These are phyloP conservation scores for Coprinopsis sp. DNA, from an alignment of 768 basidiomycete genomes.

Conservation along the genomic window DNA sequence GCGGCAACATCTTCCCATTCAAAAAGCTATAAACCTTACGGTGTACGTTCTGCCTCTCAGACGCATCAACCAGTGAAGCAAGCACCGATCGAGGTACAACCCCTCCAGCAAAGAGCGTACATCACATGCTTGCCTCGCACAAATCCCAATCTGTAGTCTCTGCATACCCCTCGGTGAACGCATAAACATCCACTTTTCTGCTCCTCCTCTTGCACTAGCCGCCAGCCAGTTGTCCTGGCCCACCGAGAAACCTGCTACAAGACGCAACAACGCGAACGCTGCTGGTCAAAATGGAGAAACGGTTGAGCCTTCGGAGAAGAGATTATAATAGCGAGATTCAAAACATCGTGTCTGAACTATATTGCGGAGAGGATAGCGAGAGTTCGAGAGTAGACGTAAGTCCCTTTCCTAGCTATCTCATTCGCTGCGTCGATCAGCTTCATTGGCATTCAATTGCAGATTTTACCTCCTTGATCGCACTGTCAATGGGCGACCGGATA, in stretches of 20 bases:
- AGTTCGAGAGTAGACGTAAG: constrained; percentile 48
- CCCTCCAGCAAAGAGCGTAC: too few species aligned
- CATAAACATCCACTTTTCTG: too few species aligned
- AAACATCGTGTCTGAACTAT: constrained; percentile 47
- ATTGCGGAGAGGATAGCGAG: constrained; percentile 49
- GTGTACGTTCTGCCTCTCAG: neutral
- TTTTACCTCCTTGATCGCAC: constrained; percentile 76
- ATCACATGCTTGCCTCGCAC: too few species aligned
- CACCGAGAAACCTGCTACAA: constrained; percentile 14
- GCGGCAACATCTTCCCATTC: too few species aligned
- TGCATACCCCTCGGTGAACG: too few species aligned
- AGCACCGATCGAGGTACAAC: neutral
- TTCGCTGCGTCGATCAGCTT: neutral
- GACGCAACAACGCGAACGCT: constrained; percentile 12
- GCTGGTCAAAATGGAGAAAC: too few species aligned
- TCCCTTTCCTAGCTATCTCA: neutral
- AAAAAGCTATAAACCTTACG: too few species aligned
- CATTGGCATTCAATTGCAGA: constrained; percentile 23
- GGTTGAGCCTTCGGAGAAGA: too few species aligned
- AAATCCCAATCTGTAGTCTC: too few species aligned
- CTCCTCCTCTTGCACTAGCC: too few species aligned
- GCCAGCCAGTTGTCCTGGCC: too few species aligned
- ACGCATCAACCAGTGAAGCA: neutral
- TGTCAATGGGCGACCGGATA: constrained; percentile 40
- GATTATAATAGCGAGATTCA: constrained; percentile 46